A percentile compares a stretch with the other conserved stretches of the same genome.
Conservation (phyloP, 23 red algal genomes). For the Gracilaria caudata region DNA sequence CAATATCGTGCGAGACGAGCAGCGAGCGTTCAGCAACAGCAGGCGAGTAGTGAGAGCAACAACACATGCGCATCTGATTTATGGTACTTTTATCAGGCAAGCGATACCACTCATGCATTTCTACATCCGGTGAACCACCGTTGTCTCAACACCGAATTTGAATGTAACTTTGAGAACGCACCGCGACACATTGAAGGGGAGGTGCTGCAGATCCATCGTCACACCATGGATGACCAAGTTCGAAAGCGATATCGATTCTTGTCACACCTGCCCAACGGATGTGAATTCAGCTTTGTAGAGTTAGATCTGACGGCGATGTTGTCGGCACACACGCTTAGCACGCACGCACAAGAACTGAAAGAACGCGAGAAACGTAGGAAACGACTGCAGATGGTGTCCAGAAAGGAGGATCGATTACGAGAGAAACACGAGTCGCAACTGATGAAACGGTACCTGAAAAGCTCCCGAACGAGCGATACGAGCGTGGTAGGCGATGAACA, state of each 20-base stretch:
- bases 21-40: background rate
- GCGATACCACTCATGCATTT: constrained; percentile 30
- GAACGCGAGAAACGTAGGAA: constrained; percentile 8
- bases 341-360: constrained; percentile 19
- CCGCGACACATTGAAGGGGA: constrained; percentile 16
- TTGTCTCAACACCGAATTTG: constrained; percentile 29
- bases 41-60: background rate
- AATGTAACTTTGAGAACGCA: constrained; percentile 16
- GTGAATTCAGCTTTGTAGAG: constrained; percentile 77
- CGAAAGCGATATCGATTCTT: constrained; percentile 67
- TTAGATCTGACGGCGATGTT: constrained; percentile 10
- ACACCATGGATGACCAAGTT: constrained; percentile 61
- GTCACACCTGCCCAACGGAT: constrained; percentile 64
- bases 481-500: background rate
- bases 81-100: constrained; percentile 61
- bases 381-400: background rate
- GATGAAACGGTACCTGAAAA: constrained; percentile 36
- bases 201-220: constrained; percentile 57
- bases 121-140: constrained; percentile 63
- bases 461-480: background rate
- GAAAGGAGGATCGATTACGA: constrained; percentile 21
- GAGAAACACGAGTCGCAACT: constrained; percentile 14
- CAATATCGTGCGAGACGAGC: background rate
- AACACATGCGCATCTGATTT: background rate
- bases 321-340: constrained; percentile 24